Evolutionary conservation across 2,329 filamentous ascomycete genomes (phyloP).

Genomic region (Huntiella abstrusa): DNA sequence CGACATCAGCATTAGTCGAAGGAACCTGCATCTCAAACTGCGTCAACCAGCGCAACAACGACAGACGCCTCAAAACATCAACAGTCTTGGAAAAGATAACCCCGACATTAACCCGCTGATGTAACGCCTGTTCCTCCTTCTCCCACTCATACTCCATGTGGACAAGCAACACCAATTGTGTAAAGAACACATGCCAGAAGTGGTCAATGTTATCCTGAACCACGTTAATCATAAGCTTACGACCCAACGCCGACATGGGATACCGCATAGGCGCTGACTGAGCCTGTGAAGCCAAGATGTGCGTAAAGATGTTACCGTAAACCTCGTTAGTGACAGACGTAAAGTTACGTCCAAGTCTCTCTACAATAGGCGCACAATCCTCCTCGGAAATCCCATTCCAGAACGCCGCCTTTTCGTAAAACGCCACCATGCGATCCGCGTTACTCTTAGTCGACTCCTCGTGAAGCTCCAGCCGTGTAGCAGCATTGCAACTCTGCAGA

Average conservation of each 20-base stretch:
- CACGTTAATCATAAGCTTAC: constrained; percentile 53
- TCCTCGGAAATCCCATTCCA: constrained; percentile 67
- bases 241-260: constrained; percentile 56
- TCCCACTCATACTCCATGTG: constrained; percentile 76
- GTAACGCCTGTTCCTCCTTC: constrained; percentile 46
- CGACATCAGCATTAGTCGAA: constrained; percentile 18
- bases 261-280: constrained; percentile 25
- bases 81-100: constrained; percentile 52
- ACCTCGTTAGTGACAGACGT: constrained; percentile 36
- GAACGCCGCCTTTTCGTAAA: constrained; percentile 65
- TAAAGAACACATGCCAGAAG: constrained; percentile 57
- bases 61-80: constrained; percentile 50
- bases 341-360: constrained; percentile 47
- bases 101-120: constrained; percentile 44
- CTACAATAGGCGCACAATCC: constrained; percentile 50
- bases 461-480: constrained; percentile 54
- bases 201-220: constrained; percentile 61
- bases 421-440: constrained; percentile 53
- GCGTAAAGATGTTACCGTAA: constrained; percentile 30
- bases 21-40: constrained; percentile 37
- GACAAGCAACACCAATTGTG: constrained; percentile 63
- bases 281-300: constrained; percentile 16
- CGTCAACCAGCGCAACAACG: constrained; percentile 53
- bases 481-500: constrained; percentile 45
- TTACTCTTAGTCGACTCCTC: constrained; percentile 52